Evolutionary conservation across 108 stramenopile genomes (phyloP).

Genomic region (Cyclotella baltica): DNA sequence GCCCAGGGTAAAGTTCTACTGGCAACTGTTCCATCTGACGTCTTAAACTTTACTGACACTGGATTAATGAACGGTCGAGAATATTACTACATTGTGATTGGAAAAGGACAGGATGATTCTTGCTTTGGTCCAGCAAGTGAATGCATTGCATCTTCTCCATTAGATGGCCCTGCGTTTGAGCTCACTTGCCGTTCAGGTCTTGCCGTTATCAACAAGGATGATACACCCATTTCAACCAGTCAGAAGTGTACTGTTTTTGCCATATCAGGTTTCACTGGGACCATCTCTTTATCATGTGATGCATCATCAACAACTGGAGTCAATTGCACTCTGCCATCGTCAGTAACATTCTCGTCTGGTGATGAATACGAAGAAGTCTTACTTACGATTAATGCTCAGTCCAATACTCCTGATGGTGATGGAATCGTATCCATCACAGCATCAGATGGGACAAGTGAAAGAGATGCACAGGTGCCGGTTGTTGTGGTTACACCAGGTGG

Average conservation of each 20-base stretch:
- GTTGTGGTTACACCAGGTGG: conserved; percentile 6
- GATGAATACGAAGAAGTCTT: background rate
- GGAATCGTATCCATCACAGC: background rate
- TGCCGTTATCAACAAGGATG: conserved; percentile 3
- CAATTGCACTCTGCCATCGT: background rate
- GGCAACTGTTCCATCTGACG: background rate
- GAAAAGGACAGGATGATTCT: conserved; percentile 6
- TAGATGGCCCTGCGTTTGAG: conserved; percentile 6
- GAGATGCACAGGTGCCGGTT: background rate
- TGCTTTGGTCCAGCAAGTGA: conserved; percentile 14
- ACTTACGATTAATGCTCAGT: background rate
- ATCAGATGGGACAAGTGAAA: conserved; percentile 3
- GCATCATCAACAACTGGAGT: background rate
- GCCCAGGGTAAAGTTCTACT: conserved; percentile 23
- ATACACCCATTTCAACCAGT: background rate
- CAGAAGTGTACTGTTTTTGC: conserved; percentile 7
- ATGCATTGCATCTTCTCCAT: conserved; percentile 2
- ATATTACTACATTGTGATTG: conserved; percentile 26
- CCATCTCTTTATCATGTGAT: conserved; percentile 3
- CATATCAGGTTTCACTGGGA: background rate
- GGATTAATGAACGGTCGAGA: conserved; percentile 34
- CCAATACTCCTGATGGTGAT: background rate
- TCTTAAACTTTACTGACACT: conserved; percentile 10
- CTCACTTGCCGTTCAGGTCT: background rate
- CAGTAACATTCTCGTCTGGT: conserved; percentile 1